Evolutionary conservation across 306 rosid genomes (phyloP), one percentile per base, ranked within the genome.

Genomic region (Quercus agrifolia): DNA sequence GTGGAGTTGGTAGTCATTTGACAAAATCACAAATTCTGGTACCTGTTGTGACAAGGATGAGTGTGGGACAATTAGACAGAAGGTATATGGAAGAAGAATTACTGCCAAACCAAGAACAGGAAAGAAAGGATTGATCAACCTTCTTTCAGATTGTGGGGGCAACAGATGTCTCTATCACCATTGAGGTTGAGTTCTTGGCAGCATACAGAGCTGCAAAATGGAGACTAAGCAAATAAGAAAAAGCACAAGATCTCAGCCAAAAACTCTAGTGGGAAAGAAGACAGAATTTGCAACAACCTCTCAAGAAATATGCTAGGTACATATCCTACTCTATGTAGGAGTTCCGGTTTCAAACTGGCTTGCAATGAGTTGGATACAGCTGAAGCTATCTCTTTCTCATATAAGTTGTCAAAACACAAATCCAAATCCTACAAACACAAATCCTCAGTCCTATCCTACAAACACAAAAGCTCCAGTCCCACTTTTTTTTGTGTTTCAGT

Each of bases 181-280:
- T 72, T 79, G 83, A 85, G 89, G 86, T 86, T 72, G 71, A 81
- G 85, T 79, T 80, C 78, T 83, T 78, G 59, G 80, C 56, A 83
- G 86, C 46, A 79, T 77, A 86, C 79, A 92, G 88, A 89, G 90
- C 93, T 91, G 83, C 88, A 82, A 79, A 61, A 80, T 81, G 78
- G 93, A 96, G 96, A 88, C 88, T 81, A 52, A 52, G 86, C 74
- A 81, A 86, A 86, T 80, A 89, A 84, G 88, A 85, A 82, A 83
- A 79, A 77, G 80, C 77, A 82, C 57, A 78, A 86, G 85, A 85
- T 82, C 78, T 83, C 88, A 88, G 81, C 84, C 35, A 71, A 80
- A 74, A 79, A 31, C 86, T 86, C 89, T 75, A 89, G 84, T 73
- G 67, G 81, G 80, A 90, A 76, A 76, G 67, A 73, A 77, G 76